Percentiles rank a stretch among this genome's conserved stretches.
These are phyloP conservation scores for Fragaria iinumae DNA, from an alignment of 306 rosid species.

Conservation along the genomic window DNA sequence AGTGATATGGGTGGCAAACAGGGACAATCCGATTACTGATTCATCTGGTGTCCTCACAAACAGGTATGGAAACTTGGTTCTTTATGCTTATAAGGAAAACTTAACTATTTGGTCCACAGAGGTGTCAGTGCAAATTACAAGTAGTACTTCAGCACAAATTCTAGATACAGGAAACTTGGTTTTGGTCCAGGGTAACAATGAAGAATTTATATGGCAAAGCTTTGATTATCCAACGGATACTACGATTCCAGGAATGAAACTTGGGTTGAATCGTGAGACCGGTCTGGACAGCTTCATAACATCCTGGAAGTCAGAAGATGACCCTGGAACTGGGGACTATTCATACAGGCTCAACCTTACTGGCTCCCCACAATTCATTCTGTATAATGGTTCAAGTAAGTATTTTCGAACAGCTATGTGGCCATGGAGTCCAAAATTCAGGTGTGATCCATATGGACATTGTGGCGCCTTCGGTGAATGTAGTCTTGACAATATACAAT, in stretches of 20 bases:
- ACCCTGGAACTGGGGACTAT: slow-evolving; percentile 3
- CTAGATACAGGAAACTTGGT: slow-evolving; percentile 24
- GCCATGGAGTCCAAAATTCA: neutral
- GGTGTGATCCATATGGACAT: slow-evolving; percentile 41
- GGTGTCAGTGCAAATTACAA: neutral
- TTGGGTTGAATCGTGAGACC: slow-evolving; percentile 12
- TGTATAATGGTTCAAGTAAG: neutral
- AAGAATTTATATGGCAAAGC: slow-evolving; percentile 33
- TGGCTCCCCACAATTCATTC: neutral
- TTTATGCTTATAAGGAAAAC: neutral
- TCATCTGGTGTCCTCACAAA: slow-evolving; percentile 16
- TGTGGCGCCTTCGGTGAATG: slow-evolving; percentile 50
- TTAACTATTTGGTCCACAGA: slow-evolving; percentile 18
- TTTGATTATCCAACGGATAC: slow-evolving; percentile 40
- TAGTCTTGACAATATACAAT: slow-evolving; percentile 23
- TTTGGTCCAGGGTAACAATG: neutral
- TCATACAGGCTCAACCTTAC: neutral
- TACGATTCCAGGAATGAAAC: slow-evolving; percentile 26
- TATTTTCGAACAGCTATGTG: neutral
- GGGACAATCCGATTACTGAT: slow-evolving; percentile 28
- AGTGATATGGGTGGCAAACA: slow-evolving; percentile 41
- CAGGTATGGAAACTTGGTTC: slow-evolving; percentile 6
- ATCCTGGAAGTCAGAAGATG: slow-evolving; percentile 7
- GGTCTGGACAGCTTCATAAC: slow-evolving; percentile 10
- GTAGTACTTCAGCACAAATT: slow-evolving; percentile 7